Evolutionary conservation across 1,284 basidiomycete species (phyloP).

Genomic region (Ganoderma multipileum): DNA sequence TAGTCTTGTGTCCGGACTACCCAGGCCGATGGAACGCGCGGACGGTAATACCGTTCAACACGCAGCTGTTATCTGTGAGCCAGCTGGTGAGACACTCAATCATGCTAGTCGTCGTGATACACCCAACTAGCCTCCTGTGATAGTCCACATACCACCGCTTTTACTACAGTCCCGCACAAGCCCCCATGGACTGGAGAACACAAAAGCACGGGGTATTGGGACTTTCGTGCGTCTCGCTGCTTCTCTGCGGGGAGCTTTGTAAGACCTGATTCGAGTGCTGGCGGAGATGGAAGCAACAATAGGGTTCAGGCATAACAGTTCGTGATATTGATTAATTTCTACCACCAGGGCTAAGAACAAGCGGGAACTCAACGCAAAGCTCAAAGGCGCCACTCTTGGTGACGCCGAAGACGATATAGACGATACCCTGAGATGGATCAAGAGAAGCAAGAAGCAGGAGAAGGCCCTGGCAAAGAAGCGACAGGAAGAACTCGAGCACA

Average conservation of each 20-base stretch:
- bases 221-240: not conserved
- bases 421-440: slow-evolving; percentile 88
- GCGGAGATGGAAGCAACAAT: not conserved
- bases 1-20: not conserved
- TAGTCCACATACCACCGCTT: not conserved
- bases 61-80: not conserved
- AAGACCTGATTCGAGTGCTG: not conserved
- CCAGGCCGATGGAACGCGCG: not conserved
- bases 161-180: not conserved
- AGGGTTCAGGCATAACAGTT: not conserved
- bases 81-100: slow-evolving; percentile 5
- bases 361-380: slow-evolving; percentile 87
- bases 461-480: slow-evolving; percentile 83
- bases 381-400: slow-evolving; percentile 91
- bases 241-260: not conserved
- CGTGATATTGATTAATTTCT: slow-evolving; percentile 51
- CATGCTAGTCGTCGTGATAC: not conserved
- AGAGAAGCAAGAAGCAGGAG: slow-evolving; percentile 86
- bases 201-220: not conserved
- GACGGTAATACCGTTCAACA: not conserved
- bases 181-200: not conserved
- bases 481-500: slow-evolving; percentile 79
- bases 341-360: slow-evolving; percentile 85
- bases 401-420: slow-evolving; percentile 78
- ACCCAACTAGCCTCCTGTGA: not conserved